Conservation (phyloP, 345 rosid genomes). For the Acer negundo region DNA sequence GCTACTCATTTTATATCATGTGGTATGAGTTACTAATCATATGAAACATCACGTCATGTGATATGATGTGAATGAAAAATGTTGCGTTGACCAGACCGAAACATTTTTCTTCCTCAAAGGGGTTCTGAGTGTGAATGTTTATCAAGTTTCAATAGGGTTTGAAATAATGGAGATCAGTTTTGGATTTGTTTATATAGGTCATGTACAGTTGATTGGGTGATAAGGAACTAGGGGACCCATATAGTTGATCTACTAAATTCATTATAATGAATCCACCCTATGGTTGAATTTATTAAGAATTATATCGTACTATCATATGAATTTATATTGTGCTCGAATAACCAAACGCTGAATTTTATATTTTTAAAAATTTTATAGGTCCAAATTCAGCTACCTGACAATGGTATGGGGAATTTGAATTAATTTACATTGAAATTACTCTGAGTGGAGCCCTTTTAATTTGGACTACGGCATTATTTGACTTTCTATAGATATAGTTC, state of each 20-base stretch:
- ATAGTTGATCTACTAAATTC: conserved; percentile 5
- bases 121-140: conserved; percentile 11
- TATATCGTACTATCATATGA: background rate
- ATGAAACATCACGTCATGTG: too few relatives aligned
- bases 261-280: background rate
- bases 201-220: background rate
- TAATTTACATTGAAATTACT: background rate
- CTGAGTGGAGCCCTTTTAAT: background rate
- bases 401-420: background rate
- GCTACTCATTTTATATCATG: too few relatives aligned
- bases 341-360: background rate
- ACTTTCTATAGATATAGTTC: background rate
- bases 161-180: conserved; percentile 20
- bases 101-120: background rate
- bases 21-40: too few relatives aligned
- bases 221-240: background rate
- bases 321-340: background rate
- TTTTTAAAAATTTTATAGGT: background rate
- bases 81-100: too few relatives aligned
- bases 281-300: background rate
- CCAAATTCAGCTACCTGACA: background rate
- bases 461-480: background rate
- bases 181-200: background rate
- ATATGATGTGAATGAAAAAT: background rate
- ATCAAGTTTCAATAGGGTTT: background rate